Conservation (phyloP, 805 yeast genomes). For the Pichia cabralensis region DNA sequence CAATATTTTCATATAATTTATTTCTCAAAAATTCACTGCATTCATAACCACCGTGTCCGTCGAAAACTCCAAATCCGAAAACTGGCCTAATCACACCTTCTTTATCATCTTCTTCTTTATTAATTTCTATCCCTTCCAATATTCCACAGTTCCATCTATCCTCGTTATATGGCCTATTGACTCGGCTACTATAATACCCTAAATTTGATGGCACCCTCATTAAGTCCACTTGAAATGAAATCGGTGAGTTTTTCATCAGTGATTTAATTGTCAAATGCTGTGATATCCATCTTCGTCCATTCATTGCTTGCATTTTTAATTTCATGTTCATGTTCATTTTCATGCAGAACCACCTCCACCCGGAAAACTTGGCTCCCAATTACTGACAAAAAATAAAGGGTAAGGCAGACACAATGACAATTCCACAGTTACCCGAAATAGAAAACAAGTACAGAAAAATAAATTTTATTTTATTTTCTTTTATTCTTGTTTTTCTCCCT, state of each 20-base stretch:
- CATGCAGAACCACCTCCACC: too few species aligned
- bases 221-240: conserved; percentile 41
- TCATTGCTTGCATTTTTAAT: conserved; percentile 2
- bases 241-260: conserved; percentile 14
- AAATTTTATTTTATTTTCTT: too few species aligned
- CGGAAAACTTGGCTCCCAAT: too few species aligned
- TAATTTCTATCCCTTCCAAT: neutral
- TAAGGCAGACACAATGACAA: too few species aligned
- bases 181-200: conserved; percentile 73
- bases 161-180: conserved; percentile 71
- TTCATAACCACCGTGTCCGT: conserved; percentile 89
- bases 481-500: too few species aligned
- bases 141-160: conserved; percentile 41
- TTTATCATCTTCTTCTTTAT: neutral
- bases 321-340: too few species aligned
- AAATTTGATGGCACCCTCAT: conserved; percentile 59
- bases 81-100: conserved; percentile 23
- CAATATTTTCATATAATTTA: conserved; percentile 46
- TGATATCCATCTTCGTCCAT: conserved; percentile 12
- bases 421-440: too few species aligned
- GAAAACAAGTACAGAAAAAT: too few species aligned
- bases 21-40: conserved; percentile 54
- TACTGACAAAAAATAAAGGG: too few species aligned
- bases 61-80: conserved; percentile 71
- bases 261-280: conserved; percentile 22